These are phyloP conservation scores for Sugiyamaella novakii DNA, from an alignment of 1,139 yeast species.

Conservation along the genomic window DNA sequence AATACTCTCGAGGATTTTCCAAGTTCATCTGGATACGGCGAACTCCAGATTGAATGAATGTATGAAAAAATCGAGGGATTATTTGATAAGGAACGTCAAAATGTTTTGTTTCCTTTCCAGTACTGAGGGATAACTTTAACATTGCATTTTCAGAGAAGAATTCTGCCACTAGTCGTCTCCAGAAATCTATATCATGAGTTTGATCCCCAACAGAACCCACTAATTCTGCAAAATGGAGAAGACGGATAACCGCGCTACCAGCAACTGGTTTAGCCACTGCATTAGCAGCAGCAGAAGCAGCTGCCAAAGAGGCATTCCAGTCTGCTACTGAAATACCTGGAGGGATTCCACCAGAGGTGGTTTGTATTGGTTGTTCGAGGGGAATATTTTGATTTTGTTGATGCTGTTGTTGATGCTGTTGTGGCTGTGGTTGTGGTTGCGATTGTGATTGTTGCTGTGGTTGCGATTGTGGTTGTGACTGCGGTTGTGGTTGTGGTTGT, in stretches of 20 bases:
- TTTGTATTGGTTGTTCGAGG: slow-evolving; percentile 25
- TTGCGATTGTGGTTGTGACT: slow-evolving; percentile 19
- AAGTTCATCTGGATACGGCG: slow-evolving; percentile 58
- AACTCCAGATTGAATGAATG: slow-evolving; percentile 58
- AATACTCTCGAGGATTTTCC: slow-evolving; percentile 67
- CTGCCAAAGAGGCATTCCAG: slow-evolving; percentile 19
- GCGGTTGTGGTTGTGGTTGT: slow-evolving; percentile 24
- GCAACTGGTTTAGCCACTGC: slow-evolving; percentile 29
- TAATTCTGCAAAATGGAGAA: slow-evolving; percentile 46
- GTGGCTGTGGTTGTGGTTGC: slow-evolving; percentile 24
- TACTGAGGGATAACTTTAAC: slow-evolving; percentile 49
- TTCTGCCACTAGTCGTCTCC: slow-evolving; percentile 52
- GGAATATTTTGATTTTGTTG: slow-evolving; percentile 23
- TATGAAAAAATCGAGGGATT: slow-evolving; percentile 65
- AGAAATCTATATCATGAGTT: slow-evolving; percentile 48
- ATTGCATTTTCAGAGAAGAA: slow-evolving; percentile 54
- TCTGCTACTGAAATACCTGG: slow-evolving; percentile 16
- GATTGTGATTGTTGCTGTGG: slow-evolving; percentile 25
- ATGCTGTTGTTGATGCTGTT: slow-evolving; percentile 29
- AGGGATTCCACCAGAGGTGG: slow-evolving; percentile 19
- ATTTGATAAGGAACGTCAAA: slow-evolving; percentile 67
- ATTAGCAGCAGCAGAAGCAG: slow-evolving; percentile 23
- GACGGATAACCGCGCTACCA: slow-evolving; percentile 43
- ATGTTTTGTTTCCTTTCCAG: slow-evolving; percentile 52
- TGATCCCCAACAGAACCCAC: slow-evolving; percentile 44